Conservation (phyloP, 805 yeast species). For the Yarrowia sp. region DNA sequence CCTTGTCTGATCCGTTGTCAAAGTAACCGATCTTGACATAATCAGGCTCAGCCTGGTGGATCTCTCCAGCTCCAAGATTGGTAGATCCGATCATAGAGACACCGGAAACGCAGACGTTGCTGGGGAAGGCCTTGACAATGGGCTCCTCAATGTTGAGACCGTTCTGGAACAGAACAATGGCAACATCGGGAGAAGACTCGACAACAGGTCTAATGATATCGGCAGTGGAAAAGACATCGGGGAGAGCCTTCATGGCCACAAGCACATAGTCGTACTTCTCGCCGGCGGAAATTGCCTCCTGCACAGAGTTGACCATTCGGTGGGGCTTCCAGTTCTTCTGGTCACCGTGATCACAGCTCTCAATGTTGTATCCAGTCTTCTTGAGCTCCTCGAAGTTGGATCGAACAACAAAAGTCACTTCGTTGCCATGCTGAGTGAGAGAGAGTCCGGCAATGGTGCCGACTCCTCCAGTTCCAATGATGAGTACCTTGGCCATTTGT, state of each 20-base stretch:
- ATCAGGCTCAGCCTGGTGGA: slow-evolving; percentile 62
- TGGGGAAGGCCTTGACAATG: slow-evolving; percentile 59
- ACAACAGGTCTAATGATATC: slow-evolving; percentile 61
- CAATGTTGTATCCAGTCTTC: slow-evolving; percentile 63
- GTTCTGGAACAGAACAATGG: slow-evolving; percentile 67
- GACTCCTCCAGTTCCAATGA: slow-evolving; percentile 87
- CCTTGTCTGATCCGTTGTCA: slow-evolving; percentile 50
- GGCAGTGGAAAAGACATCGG: slow-evolving; percentile 64
- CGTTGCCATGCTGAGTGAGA: slow-evolving; percentile 56
- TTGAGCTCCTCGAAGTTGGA: slow-evolving; percentile 65
- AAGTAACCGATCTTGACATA: slow-evolving; percentile 61
- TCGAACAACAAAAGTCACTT: slow-evolving; percentile 68
- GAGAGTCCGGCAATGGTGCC: slow-evolving; percentile 79
- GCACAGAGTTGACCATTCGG: slow-evolving; percentile 50
- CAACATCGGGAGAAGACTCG: slow-evolving; percentile 54
- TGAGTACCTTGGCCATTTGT: slow-evolving; percentile 54
- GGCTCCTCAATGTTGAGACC: slow-evolving; percentile 70
- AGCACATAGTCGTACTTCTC: slow-evolving; percentile 63
- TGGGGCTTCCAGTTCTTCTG: slow-evolving; percentile 62
- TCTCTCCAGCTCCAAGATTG: slow-evolving; percentile 55
- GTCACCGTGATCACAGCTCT: slow-evolving; percentile 68
- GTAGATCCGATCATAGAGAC: slow-evolving; percentile 69
- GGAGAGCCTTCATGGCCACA: slow-evolving; percentile 68
- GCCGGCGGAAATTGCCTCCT: slow-evolving; percentile 55
- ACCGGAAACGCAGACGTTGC: slow-evolving; percentile 63